Conservation (phyloP, 2,329 filamentous ascomycete species). For the Metarhizium sp. region DNA sequence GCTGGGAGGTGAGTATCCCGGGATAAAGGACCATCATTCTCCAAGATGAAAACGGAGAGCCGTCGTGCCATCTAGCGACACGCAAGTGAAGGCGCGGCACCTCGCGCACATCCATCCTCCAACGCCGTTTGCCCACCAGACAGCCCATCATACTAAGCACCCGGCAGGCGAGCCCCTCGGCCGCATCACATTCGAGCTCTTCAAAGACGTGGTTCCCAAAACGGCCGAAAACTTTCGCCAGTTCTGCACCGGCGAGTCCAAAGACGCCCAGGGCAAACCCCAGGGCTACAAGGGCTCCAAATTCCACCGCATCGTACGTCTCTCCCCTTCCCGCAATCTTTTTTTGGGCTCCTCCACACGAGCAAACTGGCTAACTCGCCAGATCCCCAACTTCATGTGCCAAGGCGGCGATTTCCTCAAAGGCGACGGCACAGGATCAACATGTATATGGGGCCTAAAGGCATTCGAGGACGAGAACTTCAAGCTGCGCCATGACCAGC, state of each 20-base stretch:
- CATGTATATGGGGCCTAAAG: conserved; percentile 77
- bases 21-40: neutral
- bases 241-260: conserved; percentile 91
- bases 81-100: too few relatives aligned
- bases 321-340: too few relatives aligned
- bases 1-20: conserved; percentile 53
- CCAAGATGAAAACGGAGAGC: too few relatives aligned
- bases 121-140: too few relatives aligned
- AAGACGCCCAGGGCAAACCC: conserved; percentile 64
- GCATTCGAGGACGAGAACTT: conserved; percentile 92
- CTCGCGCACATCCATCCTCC: too few relatives aligned
- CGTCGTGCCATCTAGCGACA: too few relatives aligned
- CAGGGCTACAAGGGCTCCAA: conserved; percentile 93
- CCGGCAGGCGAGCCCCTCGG: conserved; percentile 69
- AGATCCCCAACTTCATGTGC: conserved; percentile 97
- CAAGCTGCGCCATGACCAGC: conserved; percentile 62
- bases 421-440: conserved; percentile 82
- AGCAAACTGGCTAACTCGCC: too few relatives aligned
- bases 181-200: conserved; percentile 84
- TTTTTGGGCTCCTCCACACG: too few relatives aligned
- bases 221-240: conserved; percentile 96
- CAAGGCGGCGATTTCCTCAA: conserved; percentile 95
- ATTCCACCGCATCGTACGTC: conserved; percentile 82
- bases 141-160: too few relatives aligned
- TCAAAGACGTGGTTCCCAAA: conserved; percentile 71